These are phyloP conservation scores for Rhinocladiella similis DNA, from an alignment of 2,329 filamentous ascomycete species.

Conservation along the genomic window DNA sequence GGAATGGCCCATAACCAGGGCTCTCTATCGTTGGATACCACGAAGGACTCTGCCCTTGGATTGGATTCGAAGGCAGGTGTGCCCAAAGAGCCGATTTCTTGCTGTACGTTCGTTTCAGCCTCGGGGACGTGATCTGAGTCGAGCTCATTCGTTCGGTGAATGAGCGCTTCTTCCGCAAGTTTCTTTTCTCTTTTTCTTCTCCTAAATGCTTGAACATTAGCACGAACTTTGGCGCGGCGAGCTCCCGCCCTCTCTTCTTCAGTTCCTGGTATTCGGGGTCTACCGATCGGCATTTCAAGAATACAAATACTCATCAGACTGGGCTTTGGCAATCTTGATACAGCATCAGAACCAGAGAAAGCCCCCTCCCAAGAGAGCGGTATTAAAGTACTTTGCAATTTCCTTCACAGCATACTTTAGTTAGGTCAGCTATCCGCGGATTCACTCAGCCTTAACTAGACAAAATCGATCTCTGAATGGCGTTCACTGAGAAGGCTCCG, in stretches of 20 bases:
- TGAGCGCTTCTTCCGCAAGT: slow-evolving; percentile 3
- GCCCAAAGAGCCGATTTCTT: background rate
- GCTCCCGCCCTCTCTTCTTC: slow-evolving; percentile 22
- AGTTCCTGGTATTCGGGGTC: slow-evolving; percentile 22
- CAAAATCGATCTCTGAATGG: background rate
- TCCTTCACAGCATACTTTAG: too few species aligned
- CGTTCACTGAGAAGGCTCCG: background rate
- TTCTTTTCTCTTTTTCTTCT: slow-evolving; percentile 23
- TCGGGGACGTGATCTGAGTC: background rate
- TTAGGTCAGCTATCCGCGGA: background rate
- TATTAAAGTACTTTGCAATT: background rate
- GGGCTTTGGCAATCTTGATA: background rate
- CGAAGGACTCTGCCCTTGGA: background rate
- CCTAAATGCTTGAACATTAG: slow-evolving; percentile 25
- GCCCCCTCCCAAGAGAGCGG: background rate
- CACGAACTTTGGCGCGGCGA: slow-evolving; percentile 22
- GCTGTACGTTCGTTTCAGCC: background rate
- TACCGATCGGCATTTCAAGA: slow-evolving; percentile 17
- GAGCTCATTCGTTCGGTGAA: background rate
- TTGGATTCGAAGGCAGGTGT: background rate
- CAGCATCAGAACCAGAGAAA: background rate
- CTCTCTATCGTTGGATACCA: slow-evolving; percentile 3
- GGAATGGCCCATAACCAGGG: slow-evolving; percentile 17
- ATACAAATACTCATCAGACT: background rate
- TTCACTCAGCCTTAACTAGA: background rate